Percentiles rank a stretch among this genome's conserved stretches.
Evolutionary conservation across 2,329 filamentous ascomycete species (phyloP).

Genomic region (Tolypocladium album): DNA sequence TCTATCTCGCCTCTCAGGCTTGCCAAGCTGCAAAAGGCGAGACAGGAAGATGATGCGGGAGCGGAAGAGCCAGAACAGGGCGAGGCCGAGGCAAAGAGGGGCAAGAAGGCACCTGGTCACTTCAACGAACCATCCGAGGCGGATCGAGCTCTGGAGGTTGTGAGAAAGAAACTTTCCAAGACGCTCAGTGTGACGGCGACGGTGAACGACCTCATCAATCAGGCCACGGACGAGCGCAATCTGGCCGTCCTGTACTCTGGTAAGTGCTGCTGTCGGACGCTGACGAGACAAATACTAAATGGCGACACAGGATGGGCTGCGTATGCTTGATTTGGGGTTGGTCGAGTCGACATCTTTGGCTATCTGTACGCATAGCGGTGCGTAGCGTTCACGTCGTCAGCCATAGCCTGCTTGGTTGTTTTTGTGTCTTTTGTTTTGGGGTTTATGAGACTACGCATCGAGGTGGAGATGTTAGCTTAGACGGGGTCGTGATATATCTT

Average conservation of each 20-base stretch:
- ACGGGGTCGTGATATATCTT: neutral
- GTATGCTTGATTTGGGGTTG: conserved; percentile 23
- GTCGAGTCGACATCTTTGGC: neutral
- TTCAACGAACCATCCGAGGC: conserved; percentile 62
- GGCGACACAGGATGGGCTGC: conserved; percentile 30
- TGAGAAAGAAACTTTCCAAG: conserved; percentile 92
- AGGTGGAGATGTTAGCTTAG: neutral
- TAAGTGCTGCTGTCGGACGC: conserved; percentile 25
- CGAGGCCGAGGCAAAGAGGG: conserved; percentile 30
- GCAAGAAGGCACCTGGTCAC: conserved; percentile 17
- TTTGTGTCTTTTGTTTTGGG: neutral
- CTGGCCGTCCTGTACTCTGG: conserved; percentile 81
- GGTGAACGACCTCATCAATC: conserved; percentile 93
- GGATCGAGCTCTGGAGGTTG: conserved; percentile 81
- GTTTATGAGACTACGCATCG: neutral
- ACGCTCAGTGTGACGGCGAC: conserved; percentile 88
- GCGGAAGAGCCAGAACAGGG: conserved; percentile 25
- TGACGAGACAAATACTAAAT: conserved; percentile 9
- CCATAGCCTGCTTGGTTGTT: neutral
- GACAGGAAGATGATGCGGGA: conserved; percentile 35
- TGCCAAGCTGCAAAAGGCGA: conserved; percentile 53
- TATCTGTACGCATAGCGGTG: neutral
- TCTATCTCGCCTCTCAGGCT: conserved; percentile 65
- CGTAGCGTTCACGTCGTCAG: neutral
- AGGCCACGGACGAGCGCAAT: conserved; percentile 87